Evolutionary conservation across 176 grass and related monocot genomes (phyloP).

Genomic region (bread wheat (Triticum aestivum)): IWGSC_CS_RefSeq_v2.1 NC_057795.1:54471065-54471564

Average conservation of each 20-base stretch:
- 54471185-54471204: too few relatives aligned
- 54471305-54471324: neutral
- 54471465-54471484: constrained; percentile 36
- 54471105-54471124: too few relatives aligned
- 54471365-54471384: constrained; percentile 41
- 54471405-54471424: constrained; percentile 41
- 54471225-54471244: too few relatives aligned
- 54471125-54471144: too few relatives aligned
- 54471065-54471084: too few relatives aligned
- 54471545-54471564: neutral
- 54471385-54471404: neutral
- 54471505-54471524: constrained; percentile 31
- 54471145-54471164: too few relatives aligned
- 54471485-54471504: constrained; percentile 17
- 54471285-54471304: neutral
- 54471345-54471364: constrained; percentile 16
- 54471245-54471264: too few relatives aligned
- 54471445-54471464: constrained; percentile 25
- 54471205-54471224: too few relatives aligned
- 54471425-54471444: constrained; percentile 22
- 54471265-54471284: too few relatives aligned
- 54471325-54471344: neutral
- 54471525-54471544: constrained; percentile 40
- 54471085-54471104: too few relatives aligned
- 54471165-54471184: too few relatives aligned